Conservation (phyloP, 1,139 yeast genomes). For the Candida smagusa region DNA sequence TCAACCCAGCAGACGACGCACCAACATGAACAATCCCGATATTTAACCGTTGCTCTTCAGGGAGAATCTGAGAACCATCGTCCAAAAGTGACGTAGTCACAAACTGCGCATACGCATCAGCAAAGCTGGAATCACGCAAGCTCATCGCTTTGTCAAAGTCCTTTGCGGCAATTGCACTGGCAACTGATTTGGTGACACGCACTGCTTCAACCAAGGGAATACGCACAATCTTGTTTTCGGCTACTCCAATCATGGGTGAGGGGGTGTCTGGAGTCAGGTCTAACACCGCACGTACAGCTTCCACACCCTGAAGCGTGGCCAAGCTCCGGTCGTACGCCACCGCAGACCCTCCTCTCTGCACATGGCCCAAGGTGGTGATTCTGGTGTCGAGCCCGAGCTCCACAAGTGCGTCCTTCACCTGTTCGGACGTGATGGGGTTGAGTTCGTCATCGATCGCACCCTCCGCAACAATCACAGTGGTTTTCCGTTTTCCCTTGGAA, state of each 20-base stretch:
- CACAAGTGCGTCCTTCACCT: conserved; percentile 67
- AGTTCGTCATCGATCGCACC: conserved; percentile 73
- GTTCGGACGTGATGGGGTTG: conserved; percentile 61
- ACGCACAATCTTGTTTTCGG: conserved; percentile 68
- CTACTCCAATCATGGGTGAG: conserved; percentile 72
- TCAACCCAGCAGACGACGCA: conserved; percentile 82
- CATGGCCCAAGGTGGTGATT: conserved; percentile 78
- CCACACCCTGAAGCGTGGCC: conserved; percentile 82
- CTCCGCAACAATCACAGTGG: conserved; percentile 80
- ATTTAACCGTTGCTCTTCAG: conserved; percentile 52
- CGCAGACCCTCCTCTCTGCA: conserved; percentile 84
- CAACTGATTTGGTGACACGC: conserved; percentile 64
- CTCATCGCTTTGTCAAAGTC: conserved; percentile 65
- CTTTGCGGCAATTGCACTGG: conserved; percentile 56
- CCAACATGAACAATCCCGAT: conserved; percentile 81
- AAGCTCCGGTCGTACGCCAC: conserved; percentile 74
- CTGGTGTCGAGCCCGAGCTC: conserved; percentile 75
- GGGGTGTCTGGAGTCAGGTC: conserved; percentile 69
- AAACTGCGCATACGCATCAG: conserved; percentile 69
- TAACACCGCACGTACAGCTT: conserved; percentile 74
- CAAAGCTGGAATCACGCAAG: conserved; percentile 69
- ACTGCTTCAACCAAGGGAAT: conserved; percentile 75
- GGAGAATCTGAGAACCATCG: conserved; percentile 54
- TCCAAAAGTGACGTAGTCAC: conserved; percentile 68
- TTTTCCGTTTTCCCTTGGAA: conserved; percentile 68